Evolutionary conservation across 257 asterid species (phyloP), one percentile per base, ranked within the genome.

Genomic region (Solanum medicagineum): DNA sequence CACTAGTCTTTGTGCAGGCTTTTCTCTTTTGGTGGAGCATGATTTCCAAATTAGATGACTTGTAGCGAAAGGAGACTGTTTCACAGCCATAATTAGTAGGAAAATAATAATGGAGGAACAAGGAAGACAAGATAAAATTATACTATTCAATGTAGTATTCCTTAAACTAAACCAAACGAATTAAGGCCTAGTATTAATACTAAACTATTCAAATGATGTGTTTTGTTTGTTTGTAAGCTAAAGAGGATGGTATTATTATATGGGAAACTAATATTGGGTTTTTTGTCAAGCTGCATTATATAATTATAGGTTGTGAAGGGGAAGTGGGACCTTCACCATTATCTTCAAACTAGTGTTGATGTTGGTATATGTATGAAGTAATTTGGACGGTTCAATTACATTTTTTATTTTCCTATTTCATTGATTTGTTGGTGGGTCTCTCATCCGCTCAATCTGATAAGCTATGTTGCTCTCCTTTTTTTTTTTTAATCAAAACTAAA

Each of bases 271-370:
- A 53, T 29, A 10, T 54, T 79, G 44, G 89, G 87, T 86, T 91
- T 91, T 92, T 87, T 85, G 87, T 89, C 95, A 89, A 20, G 17
- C 29, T 83, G 93, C 90, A 88, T 91, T 83, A 85, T 89, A 85
- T 85, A 47, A 86, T 75, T 17, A 73, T 55, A 54, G 12, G 40
- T 47, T 84, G 83, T 8, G 63, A 93, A 73, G 92, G 95, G 20
- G 92, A 66, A 51, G 66, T 79, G 83, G 83, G 83, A 75, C 95
- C 93, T 65, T 63, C 65, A 69, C 83, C 97, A 77, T 91, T 93
- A 93, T 92, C 98, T 91, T 93, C 86, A 80, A 81, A 77, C 88
- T 90, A 70, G 87, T 90, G 60, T 83, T 89, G 88, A 88, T 83
- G 87, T 57, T 84, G 82, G 87, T 84, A 19, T 17, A 63, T 11